Percentiles rank a stretch among this genome's conserved stretches.
phyloP scores from a whole-genome alignment of 441 rosid species.

The Eutrema salsugineum region DNA sequence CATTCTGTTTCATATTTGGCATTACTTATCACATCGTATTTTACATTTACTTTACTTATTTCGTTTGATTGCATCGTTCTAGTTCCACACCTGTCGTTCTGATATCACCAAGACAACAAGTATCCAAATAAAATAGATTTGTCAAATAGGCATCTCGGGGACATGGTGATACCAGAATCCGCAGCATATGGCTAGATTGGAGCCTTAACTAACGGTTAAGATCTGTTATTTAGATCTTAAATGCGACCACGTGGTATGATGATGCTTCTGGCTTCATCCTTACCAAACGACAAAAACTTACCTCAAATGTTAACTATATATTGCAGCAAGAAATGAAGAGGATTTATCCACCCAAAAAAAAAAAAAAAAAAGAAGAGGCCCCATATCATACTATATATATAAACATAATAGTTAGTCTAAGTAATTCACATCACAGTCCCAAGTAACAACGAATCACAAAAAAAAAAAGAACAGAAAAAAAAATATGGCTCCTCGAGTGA shows the following conservation, averaged over 20 bases:
- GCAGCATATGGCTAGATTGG: too few species aligned
- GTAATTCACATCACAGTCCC: not conserved
- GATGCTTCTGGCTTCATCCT: not conserved
- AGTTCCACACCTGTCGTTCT: too few species aligned
- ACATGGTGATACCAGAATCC: too few species aligned
- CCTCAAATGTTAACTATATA: not conserved
- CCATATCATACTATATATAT: not conserved
- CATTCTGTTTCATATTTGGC: too few species aligned
- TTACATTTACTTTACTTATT: too few species aligned
- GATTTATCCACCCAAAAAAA: too few species aligned
- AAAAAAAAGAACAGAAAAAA: not conserved
- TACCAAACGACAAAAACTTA: not conserved
- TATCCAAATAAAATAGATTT: too few species aligned
- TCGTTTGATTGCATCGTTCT: too few species aligned
- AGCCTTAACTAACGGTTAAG: too few species aligned
- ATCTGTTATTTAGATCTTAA: not conserved
- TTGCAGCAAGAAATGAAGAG: not conserved
- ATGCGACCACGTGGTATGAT: not conserved
- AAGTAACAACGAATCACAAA: not conserved
- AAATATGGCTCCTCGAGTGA: not conserved
- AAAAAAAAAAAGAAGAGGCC: not conserved
- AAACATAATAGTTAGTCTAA: not conserved
- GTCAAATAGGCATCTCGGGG: too few species aligned
- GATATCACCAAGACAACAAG: too few species aligned
- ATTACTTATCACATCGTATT: too few species aligned